These are phyloP conservation scores for Phytophthora chlamydospora DNA, from an alignment of 352 stramenopile genomes.

Conservation along the genomic window DNA sequence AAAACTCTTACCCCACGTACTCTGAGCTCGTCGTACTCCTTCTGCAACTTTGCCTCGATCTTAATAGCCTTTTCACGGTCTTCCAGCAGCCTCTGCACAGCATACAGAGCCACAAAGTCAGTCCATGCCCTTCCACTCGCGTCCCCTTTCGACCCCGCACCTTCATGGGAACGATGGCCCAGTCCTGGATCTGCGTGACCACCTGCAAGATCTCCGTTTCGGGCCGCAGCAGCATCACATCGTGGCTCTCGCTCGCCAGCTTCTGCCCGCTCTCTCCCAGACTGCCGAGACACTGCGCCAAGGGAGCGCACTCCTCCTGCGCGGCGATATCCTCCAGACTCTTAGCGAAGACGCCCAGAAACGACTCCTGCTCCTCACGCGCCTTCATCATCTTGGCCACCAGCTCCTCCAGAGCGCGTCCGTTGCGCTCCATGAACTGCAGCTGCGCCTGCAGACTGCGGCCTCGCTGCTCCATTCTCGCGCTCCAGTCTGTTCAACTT, in stretches of 20 bases:
- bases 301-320: constrained; percentile 52
- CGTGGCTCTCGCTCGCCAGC: constrained; percentile 71
- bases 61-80: constrained; percentile 85
- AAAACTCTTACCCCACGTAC: constrained; percentile 36
- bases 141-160: constrained; percentile 22
- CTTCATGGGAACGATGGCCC: constrained; percentile 83
- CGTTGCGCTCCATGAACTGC: constrained; percentile 86
- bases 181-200: constrained; percentile 83
- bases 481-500: constrained; percentile 5
- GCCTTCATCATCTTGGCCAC: constrained; percentile 69
- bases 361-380: constrained; percentile 72
- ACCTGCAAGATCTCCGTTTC: constrained; percentile 74
- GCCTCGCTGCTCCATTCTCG: constrained; percentile 53
- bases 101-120: not conserved
- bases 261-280: constrained; percentile 57
- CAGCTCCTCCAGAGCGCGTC: constrained; percentile 73
- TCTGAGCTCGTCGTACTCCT: constrained; percentile 73
- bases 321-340: constrained; percentile 68
- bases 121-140: not conserved
- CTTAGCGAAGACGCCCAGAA: constrained; percentile 56
- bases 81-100: constrained; percentile 66
- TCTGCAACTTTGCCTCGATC: constrained; percentile 77
- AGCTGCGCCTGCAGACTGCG: constrained; percentile 60
- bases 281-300: constrained; percentile 57
- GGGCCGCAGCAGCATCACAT: constrained; percentile 75